Evolutionary conservation across 352 stramenopile genomes (phyloP).

Genomic region (Globisporangium heterothallicum): DNA sequence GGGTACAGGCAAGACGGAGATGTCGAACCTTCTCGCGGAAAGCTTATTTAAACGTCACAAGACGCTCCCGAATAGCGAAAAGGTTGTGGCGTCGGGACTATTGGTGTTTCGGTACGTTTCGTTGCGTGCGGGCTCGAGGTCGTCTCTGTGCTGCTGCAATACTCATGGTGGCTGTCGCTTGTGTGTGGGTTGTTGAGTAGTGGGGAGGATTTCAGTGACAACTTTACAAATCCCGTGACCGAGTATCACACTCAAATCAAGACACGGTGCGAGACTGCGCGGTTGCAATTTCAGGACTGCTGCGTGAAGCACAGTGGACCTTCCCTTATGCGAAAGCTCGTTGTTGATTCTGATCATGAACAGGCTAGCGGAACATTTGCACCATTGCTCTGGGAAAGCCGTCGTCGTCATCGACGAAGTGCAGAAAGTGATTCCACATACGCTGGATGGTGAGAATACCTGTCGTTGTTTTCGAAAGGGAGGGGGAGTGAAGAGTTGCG

Average conservation of each 20-base stretch:
- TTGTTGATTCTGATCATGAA: slow-evolving; percentile 3
- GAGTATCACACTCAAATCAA: slow-evolving; percentile 86
- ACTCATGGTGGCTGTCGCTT: not conserved
- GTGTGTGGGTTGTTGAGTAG: slow-evolving; percentile 19
- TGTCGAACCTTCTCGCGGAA: slow-evolving; percentile 78
- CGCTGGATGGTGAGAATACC: slow-evolving; percentile 63
- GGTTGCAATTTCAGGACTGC: too few species aligned
- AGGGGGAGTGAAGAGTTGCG: not conserved
- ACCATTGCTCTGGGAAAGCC: slow-evolving; percentile 77
- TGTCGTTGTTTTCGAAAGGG: not conserved
- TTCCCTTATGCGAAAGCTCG: too few species aligned
- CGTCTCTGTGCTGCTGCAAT: too few species aligned
- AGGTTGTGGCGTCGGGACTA: slow-evolving; percentile 56
- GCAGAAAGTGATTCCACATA: slow-evolving; percentile 88
- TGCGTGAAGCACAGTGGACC: too few species aligned
- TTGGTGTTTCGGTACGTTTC: slow-evolving; percentile 21
- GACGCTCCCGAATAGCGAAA: slow-evolving; percentile 67
- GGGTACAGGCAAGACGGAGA: slow-evolving; percentile 88
- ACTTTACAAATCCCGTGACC: slow-evolving; percentile 75
- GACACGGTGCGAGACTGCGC: slow-evolving; percentile 30
- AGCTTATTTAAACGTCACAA: slow-evolving; percentile 79
- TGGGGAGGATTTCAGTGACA: slow-evolving; percentile 83
- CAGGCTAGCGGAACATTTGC: slow-evolving; percentile 75
- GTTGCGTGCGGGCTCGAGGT: too few species aligned
- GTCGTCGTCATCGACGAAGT: slow-evolving; percentile 91